phyloP scores from a whole-genome alignment of 257 asterid genomes.

The Echites panduratus region DNA sequence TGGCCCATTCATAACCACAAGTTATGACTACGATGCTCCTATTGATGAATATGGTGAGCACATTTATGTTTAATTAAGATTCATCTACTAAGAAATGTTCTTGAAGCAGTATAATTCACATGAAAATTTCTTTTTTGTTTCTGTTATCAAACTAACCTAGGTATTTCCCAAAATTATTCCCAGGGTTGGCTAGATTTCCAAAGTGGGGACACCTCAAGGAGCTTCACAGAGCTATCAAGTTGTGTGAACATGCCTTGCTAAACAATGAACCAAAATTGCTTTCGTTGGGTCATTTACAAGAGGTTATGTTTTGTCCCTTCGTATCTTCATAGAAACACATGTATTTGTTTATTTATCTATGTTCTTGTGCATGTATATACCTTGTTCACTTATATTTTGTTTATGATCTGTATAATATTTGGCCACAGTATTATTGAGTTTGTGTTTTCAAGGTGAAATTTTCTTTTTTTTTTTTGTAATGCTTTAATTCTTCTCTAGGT shows the following conservation, averaged over 20 bases:
- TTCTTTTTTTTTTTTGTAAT: background rate
- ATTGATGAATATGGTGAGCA: conserved; percentile 82
- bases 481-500: background rate
- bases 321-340: background rate
- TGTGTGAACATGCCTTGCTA: conserved; percentile 59
- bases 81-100: background rate
- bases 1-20: conserved; percentile 92
- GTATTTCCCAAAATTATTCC: conserved; percentile 17
- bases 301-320: conserved; percentile 37
- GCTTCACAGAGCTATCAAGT: conserved; percentile 75
- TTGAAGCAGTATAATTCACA: background rate
- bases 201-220: conserved; percentile 95
- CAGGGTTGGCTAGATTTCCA: conserved; percentile 81
- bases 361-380: background rate
- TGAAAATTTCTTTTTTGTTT: background rate
- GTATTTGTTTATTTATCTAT: background rate
- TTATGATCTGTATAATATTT: background rate
- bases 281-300: conserved; percentile 68
- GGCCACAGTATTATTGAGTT: background rate
- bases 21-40: conserved; percentile 96
- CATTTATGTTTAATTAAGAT: background rate
- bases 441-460: background rate
- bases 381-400: background rate
- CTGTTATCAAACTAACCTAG: conserved; percentile 5
- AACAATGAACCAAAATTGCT: conserved; percentile 39